Conservation (phyloP, 345 rosid genomes). For the Boechera divaricarpa region DNA sequence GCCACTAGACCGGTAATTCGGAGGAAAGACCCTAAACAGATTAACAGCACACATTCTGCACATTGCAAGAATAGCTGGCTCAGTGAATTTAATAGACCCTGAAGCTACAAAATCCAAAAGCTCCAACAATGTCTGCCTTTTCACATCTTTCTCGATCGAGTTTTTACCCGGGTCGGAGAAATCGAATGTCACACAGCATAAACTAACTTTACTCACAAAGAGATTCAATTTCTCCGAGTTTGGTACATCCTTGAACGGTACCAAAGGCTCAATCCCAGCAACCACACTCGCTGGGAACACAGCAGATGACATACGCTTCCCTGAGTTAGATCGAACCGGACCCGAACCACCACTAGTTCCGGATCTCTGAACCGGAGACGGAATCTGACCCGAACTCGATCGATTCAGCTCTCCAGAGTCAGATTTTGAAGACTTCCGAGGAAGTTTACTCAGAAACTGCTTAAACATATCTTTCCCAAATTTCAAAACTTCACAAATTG, state of each 20-base stretch:
- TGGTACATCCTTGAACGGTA: constrained; percentile 80
- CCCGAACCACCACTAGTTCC: constrained; percentile 42
- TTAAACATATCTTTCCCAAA: constrained; percentile 56
- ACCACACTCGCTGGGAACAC: constrained; percentile 81
- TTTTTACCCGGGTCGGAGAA: constrained; percentile 74
- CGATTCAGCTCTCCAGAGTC: constrained; percentile 57
- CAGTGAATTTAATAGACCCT: constrained; percentile 68
- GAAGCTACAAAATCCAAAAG: constrained; percentile 74
- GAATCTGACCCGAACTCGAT: constrained; percentile 46
- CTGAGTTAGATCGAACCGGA: constrained; percentile 50
- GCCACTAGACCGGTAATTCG: constrained; percentile 58
- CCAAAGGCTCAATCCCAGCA: constrained; percentile 83
- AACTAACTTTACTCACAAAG: constrained; percentile 84
- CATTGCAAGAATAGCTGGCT: constrained; percentile 76
- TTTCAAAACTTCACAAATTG: constrained; percentile 1
- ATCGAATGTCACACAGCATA: constrained; percentile 90
- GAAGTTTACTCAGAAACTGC: constrained; percentile 76
- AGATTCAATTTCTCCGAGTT: constrained; percentile 75
- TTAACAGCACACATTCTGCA: constrained; percentile 91
- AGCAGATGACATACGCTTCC: constrained; percentile 70
- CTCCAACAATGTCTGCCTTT: constrained; percentile 76
- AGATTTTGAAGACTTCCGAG: constrained; percentile 63
- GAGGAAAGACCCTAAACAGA: constrained; percentile 77
- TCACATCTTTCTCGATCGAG: constrained; percentile 78
- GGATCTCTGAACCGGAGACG: constrained; percentile 50